Evolutionary conservation across 2,329 filamentous ascomycete species (phyloP).

Genomic region (Nemania sp.): DNA sequence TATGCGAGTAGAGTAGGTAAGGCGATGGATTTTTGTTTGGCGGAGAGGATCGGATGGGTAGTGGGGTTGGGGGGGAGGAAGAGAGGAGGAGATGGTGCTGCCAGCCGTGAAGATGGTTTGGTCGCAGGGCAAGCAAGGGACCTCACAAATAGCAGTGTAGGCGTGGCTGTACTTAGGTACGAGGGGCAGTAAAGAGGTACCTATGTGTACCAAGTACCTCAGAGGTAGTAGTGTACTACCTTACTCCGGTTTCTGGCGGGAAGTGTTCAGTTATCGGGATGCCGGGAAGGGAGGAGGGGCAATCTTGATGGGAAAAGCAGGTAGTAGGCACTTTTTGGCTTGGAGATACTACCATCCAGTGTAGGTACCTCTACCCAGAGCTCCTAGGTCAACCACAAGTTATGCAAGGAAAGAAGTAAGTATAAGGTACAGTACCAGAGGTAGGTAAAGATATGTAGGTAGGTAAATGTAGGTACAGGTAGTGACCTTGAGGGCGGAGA

Average conservation of each 20-base stretch:
- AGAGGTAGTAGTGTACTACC: too few relatives aligned
- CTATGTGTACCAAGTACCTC: too few relatives aligned
- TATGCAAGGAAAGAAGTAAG: too few relatives aligned
- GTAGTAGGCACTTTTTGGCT: neutral
- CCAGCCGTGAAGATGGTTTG: conserved; percentile 3
- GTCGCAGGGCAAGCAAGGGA: neutral
- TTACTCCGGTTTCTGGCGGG: too few relatives aligned
- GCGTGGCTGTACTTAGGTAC: neutral
- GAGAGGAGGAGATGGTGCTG: conserved; percentile 4
- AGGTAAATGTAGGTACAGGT: too few relatives aligned
- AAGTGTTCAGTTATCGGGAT: conserved; percentile 17
- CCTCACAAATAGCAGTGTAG: too few relatives aligned
- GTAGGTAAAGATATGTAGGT: too few relatives aligned
- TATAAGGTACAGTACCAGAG: too few relatives aligned
- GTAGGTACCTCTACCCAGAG: too few relatives aligned
- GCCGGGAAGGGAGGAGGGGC: conserved; percentile 31
- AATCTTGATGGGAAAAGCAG: neutral
- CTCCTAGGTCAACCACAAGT: too few relatives aligned
- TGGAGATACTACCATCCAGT: neutral
- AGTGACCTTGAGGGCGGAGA: neutral
- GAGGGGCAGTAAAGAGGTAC: too few relatives aligned
- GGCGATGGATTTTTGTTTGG: conserved; percentile 27
- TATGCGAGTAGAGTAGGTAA: conserved; percentile 16
- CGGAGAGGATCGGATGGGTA: conserved; percentile 27
- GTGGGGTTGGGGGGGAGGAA: conserved; percentile 16